Evolutionary conservation across 495 filamentous ascomycete species (phyloP).

Genomic region (Astrocystis sublimbata): DNA sequence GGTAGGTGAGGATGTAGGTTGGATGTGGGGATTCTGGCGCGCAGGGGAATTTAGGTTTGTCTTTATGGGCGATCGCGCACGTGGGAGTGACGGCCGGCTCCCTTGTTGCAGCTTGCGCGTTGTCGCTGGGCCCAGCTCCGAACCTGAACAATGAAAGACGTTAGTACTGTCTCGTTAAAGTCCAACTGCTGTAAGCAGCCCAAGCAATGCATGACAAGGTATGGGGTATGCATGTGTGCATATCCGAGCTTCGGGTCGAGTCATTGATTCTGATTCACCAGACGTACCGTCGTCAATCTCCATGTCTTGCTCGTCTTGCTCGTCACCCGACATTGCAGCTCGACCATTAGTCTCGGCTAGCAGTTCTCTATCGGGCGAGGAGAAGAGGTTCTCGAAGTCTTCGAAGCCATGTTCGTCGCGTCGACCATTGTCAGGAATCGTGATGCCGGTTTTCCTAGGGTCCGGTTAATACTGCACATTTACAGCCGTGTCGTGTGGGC

Average conservation of each 20-base stretch:
- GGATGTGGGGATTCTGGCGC: conserved; percentile 48
- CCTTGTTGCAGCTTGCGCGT: conserved; percentile 27
- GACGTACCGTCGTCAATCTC: conserved; percentile 37
- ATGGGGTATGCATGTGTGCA: no score
- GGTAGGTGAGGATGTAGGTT: conserved; percentile 45
- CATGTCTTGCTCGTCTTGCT: conserved; percentile 38
- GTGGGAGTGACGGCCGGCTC: conserved; percentile 40
- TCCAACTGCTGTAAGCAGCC: no score
- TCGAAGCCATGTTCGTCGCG: conserved; percentile 94
- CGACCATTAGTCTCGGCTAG: conserved; percentile 33
- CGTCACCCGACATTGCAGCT: conserved; percentile 26
- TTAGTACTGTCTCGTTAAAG: no score
- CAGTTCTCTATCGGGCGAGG: conserved; percentile 72
- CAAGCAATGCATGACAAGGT: no score
- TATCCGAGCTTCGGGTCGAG: no score
- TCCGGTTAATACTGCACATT: conserved; percentile 19
- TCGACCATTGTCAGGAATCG: conserved; percentile 72
- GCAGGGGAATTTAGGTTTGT: conserved; percentile 58
- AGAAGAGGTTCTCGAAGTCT: conserved; percentile 80
- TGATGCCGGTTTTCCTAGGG: conserved; percentile 76
- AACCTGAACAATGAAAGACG: conserved; percentile 20
- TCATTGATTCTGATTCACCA: neutral
- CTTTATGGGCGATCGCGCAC: conserved; percentile 56
- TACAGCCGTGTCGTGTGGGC: neutral
- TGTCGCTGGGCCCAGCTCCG: conserved; percentile 35